Conservation (phyloP, 768 basidiomycete species). For the Pleurotus tuoliensis region DNA sequence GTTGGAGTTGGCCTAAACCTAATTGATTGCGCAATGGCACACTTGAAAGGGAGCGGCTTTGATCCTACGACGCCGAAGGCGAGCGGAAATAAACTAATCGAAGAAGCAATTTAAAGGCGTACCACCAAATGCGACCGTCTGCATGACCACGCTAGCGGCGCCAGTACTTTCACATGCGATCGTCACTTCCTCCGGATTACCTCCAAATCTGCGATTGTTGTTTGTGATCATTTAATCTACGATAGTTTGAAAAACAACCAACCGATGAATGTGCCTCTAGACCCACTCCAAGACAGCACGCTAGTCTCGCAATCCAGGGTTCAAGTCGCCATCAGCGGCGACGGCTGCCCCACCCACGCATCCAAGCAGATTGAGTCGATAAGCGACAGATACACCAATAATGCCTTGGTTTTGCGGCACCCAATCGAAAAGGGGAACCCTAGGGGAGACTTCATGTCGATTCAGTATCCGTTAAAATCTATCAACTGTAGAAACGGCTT, state of each 20-base stretch:
- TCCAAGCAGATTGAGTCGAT: slow-evolving; percentile 25
- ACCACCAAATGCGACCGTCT: slow-evolving; percentile 41
- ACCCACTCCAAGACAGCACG: slow-evolving; percentile 38
- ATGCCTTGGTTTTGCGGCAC: slow-evolving; percentile 35
- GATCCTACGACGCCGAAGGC: slow-evolving; percentile 16
- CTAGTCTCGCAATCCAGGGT: slow-evolving; percentile 38
- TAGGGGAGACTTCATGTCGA: slow-evolving; percentile 31
- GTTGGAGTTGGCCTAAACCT: slow-evolving; percentile 34
- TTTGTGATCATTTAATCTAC: background rate
- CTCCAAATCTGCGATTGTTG: slow-evolving; percentile 22
- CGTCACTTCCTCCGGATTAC: slow-evolving; percentile 27
- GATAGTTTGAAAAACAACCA: background rate
- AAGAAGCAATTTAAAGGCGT: too few relatives aligned
- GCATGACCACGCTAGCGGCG: slow-evolving; percentile 41
- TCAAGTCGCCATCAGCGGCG: slow-evolving; percentile 33
- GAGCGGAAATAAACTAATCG: too few relatives aligned
- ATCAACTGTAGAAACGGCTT: background rate
- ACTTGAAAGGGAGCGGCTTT: slow-evolving; percentile 32
- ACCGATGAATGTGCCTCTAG: slow-evolving; percentile 27
- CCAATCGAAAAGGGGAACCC: slow-evolving; percentile 46
- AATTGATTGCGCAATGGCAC: slow-evolving; percentile 39
- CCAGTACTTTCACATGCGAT: slow-evolving; percentile 38
- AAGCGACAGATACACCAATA: slow-evolving; percentile 29
- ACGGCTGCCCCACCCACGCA: slow-evolving; percentile 28
- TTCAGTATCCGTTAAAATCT: background rate